Evolutionary conservation across 2,329 filamentous ascomycete genomes (phyloP).

Genomic region (Blastomyces emzantsi): DNA sequence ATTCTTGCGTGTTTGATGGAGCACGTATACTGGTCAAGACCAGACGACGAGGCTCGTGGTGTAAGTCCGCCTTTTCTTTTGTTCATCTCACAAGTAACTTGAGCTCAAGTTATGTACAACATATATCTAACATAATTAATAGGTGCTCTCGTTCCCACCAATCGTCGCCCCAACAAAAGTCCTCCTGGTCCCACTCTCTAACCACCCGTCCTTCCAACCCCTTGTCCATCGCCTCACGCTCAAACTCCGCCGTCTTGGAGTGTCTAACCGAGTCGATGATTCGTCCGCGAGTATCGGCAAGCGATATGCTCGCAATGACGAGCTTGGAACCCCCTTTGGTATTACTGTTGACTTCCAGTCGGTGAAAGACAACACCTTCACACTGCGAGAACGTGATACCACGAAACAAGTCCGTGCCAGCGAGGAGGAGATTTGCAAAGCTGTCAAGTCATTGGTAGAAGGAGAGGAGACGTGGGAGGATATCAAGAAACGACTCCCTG

Average conservation of each 20-base stretch:
- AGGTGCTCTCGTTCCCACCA: slow-evolving; percentile 66
- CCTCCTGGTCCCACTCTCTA: slow-evolving; percentile 79
- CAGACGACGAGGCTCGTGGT: slow-evolving; percentile 72
- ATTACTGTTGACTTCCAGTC: slow-evolving; percentile 96
- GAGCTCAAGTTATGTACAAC: slow-evolving; percentile 11
- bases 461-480: slow-evolving; percentile 60
- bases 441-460: slow-evolving; percentile 56
- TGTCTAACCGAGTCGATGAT: slow-evolving; percentile 82
- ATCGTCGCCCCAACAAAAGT: slow-evolving; percentile 90
- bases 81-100: slow-evolving; percentile 4
- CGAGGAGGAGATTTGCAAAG: slow-evolving; percentile 68
- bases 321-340: slow-evolving; percentile 87
- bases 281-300: slow-evolving; percentile 89
- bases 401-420: slow-evolving; percentile 83
- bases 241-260: slow-evolving; percentile 63
- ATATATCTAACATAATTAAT: slow-evolving; percentile 6
- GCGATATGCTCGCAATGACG: slow-evolving; percentile 89
- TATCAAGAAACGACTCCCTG: slow-evolving; percentile 66
- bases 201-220: slow-evolving; percentile 71
- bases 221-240: slow-evolving; percentile 62
- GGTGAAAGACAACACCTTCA: slow-evolving; percentile 75
- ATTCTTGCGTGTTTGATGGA: slow-evolving; percentile 91
- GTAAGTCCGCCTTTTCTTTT: slow-evolving; percentile 48
- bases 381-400: slow-evolving; percentile 80
- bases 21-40: slow-evolving; percentile 90